A percentile compares a stretch with the other conserved stretches of the same genome.
Conservation (phyloP, 805 yeast species). For the Scheffersomyces spartinae region DNA sequence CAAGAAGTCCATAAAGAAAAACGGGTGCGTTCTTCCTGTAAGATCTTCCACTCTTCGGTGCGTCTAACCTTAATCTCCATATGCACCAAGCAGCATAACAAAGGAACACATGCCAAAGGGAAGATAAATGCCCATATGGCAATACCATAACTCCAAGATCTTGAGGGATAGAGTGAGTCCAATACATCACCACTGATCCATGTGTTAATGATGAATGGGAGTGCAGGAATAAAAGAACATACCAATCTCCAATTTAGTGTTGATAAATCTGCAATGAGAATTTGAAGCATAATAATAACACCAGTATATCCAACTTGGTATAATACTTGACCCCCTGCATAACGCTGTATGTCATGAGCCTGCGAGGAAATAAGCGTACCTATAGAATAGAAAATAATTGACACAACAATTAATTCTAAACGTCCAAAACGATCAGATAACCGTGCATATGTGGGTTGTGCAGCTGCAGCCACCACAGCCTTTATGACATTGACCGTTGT, state of each 20-base stretch:
- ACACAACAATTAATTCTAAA: conserved; percentile 34
- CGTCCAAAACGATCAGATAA: conserved; percentile 62
- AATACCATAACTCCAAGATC: conserved; percentile 50
- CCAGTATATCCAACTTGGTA: conserved; percentile 49
- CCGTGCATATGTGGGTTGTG: conserved; percentile 54
- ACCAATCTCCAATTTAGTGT: conserved; percentile 61
- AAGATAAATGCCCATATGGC: conserved; percentile 74
- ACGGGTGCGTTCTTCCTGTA: conserved; percentile 27
- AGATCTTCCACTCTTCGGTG: conserved; percentile 37
- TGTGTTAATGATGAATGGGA: conserved; percentile 66
- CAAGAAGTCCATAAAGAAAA: conserved; percentile 22
- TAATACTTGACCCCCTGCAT: conserved; percentile 53
- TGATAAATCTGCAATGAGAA: conserved; percentile 57
- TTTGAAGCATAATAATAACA: conserved; percentile 40
- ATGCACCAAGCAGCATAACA: conserved; percentile 40
- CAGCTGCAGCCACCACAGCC: conserved; percentile 53
- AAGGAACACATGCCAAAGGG: conserved; percentile 56
- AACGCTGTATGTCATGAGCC: conserved; percentile 43
- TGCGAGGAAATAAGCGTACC: conserved; percentile 59
- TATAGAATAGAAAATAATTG: conserved; percentile 43
- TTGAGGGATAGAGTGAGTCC: conserved; percentile 20
- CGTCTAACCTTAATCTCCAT: conserved; percentile 44
- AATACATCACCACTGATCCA: conserved; percentile 63
- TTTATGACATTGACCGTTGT: conserved; percentile 50
- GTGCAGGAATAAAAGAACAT: conserved; percentile 52